Evolutionary conservation across 257 asterid genomes (phyloP), one percentile per base, ranked within the genome.

Genomic region (Fraxinus excelsior): DNA sequence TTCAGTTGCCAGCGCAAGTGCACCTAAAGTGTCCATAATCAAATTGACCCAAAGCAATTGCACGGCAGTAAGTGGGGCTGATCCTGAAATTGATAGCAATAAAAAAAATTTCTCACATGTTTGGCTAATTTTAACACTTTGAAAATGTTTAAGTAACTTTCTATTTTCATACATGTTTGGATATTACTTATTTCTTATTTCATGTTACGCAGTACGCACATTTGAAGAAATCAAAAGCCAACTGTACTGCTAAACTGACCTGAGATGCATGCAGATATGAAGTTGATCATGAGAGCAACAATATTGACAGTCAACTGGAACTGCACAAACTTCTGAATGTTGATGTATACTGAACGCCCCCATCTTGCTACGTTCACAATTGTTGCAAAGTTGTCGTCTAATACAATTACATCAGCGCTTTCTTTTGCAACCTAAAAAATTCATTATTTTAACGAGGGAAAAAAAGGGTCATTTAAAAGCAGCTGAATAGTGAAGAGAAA

Each of bases 21-120:
- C 99, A 62, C 99, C 99, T 78, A 96, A 82, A 56, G 99, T 96
- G 86, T 96, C 99, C 99, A 96, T 96, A 46, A 96, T 96, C 71
- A 96, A 86, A 93, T 96, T 96, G 79, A 96, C 98, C 98, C 99
- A 96, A 2, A 96, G 97, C 90, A 96, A 84, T 82, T 96, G 99
- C 60, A 96, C 98, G 7, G 96, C 97, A 5, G 99, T 96, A 73
- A 96, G 97, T 53, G 99, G 99, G 73, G 98, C 99, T 23, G 98
- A 88, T 70, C 99, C 98, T 95, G 94, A 67, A 77, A 76, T 26
- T 16, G 23, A 31, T 37, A 77, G 25, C 23, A 51, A 51, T 1
- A 51, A 9, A 2, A 19, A 53, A 53, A 19, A 19, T 53, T 49
- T 13, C 58, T 49, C 58, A 49, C 58, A 0, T 49, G 58, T 16